Base-by-base conservation (phyloP, 768 basidiomycete species). In the Pleurotus djamor region DNA sequence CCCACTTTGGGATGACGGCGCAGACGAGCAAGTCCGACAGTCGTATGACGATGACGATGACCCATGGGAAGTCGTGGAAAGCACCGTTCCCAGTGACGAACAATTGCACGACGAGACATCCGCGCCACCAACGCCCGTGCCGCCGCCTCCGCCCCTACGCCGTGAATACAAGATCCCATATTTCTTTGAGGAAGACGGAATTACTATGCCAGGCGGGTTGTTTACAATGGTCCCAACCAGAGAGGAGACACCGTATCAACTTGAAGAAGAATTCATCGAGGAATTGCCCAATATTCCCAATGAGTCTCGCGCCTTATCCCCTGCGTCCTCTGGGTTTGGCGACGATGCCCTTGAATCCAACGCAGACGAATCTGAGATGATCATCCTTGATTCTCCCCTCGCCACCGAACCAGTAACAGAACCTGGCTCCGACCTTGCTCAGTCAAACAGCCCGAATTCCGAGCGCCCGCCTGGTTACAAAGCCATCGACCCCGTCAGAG, bases 151-250 rank as follows among this genome's bases (percentile, higher is more conserved):
- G 41, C 41, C n/a, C 49, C 16, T 32, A 13, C 21, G 7, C 6
- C 10, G 21, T 12, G 8, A n/a, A n/a, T 41, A 13, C 9, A 41
- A 56, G 32, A 32, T 43, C 41, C 54, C 54, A 17, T 56, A 56
- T 32, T 56, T 16, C n/a, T 56, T 56, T n/a, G 54, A 56, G 35
- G 54, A 56, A 44, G 54, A 32, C 44, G 54, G 54, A 3, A 56
- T 56, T 32, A 56, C 38, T 17, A 56, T 56, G 54, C 54, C 54
- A 8, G 54, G 54, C 13, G 54, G 54, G 9, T 34, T 56, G 21
- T 56, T 56, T 33, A 56, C 54, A 17, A 56, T 56, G 54, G 41
- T 56, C 4, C 54, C 54, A 28, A 56, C 54, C 4, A 56, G 41
- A 44, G 28, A 56, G 28, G 54, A 56, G 10, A n/a, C n/a, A 8